Base-by-base conservation (phyloP, 768 basidiomycete genomes). In the Suillus clintonianus region DNA sequence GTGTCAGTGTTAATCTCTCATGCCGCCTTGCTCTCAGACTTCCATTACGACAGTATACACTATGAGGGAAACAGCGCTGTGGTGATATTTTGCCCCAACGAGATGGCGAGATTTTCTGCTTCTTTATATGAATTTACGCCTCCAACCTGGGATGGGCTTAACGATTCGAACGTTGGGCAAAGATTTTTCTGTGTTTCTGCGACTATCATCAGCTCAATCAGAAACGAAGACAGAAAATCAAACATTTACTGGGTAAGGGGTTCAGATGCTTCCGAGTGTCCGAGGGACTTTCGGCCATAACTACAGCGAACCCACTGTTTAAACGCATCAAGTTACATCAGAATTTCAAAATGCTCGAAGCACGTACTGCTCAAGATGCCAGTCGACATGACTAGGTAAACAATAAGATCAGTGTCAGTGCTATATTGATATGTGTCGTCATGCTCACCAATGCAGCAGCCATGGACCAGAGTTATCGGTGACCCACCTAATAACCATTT, bases 401-500 rank as follows among this genome's bases (percentile, higher is more conserved):
- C 34, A 10, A 43, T 19, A 13, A 10, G 10, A 34, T 54, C 24
- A 32, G 32, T n/a, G n/a, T 15, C 27, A 30, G 30, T 24, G 14
- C 27, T 27, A 43, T 24, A 60, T 14, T 11, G 7, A 22, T 15
- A 61, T n/a, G 14, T 2, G 8, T 27, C 43, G 6, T 9, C 27
- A 9, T 17, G 32, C 65, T 60, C 37, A 66, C 66, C 73, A 70
- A 56, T 72, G 69, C 39, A 71, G 63, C 63, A 72, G 73, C 81
- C 86, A 86, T 32, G 83, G 83, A 17, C 87, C 87, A n/a, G 86
- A 79, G 74, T 89, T 90, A 72, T 90, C 86, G 1, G 89, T 85
- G 22, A 72, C 68, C 76, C 86, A 89, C 39, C 87, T 81, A 56
- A 90, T 79, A 10, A 82, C 83, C 27, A 83, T 81, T 36, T 78